Evolutionary conservation across 345 rosid genomes (phyloP).

Genomic region (Pugionium dolabratum): DNA sequence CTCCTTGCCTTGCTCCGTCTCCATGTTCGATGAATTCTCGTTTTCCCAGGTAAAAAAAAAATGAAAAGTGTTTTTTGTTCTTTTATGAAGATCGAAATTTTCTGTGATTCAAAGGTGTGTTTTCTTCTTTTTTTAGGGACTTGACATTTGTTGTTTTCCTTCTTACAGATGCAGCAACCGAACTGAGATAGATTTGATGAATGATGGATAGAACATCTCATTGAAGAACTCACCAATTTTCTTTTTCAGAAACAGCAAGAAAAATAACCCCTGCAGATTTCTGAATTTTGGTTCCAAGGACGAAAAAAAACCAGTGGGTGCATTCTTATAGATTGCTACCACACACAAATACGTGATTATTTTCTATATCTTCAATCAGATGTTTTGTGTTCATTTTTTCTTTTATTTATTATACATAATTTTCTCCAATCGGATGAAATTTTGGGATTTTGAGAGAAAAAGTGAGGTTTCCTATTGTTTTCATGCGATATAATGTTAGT

Average conservation of each 20-base stretch:
- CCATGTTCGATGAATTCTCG: constrained; percentile 59
- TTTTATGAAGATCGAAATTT: constrained; percentile 4
- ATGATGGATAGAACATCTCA: constrained; percentile 31
- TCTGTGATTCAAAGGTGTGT: not conserved
- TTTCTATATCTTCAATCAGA: constrained; percentile 21
- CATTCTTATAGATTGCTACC: constrained; percentile 29
- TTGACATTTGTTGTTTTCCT: constrained; percentile 5
- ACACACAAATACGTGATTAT: constrained; percentile 27
- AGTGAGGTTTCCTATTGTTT: constrained; percentile 13
- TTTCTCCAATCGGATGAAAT: constrained; percentile 13
- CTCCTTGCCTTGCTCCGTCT: constrained; percentile 54
- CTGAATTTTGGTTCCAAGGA: constrained; percentile 34
- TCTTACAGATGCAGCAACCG: constrained; percentile 40
- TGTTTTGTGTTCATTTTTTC: constrained; percentile 12
- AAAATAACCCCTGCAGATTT: constrained; percentile 13
- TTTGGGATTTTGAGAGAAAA: constrained; percentile 16
- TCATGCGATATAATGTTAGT: constrained; percentile 28
- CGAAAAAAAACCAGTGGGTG: constrained; percentile 13
- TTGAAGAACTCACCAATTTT: constrained; percentile 24
- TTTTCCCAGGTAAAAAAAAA: constrained; percentile 51
- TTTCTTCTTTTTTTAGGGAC: not conserved
- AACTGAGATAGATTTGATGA: constrained; percentile 38
- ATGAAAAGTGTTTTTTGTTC: not conserved
- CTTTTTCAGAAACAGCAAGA: constrained; percentile 28
- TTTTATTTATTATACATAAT: constrained; percentile 22